These are phyloP conservation scores for Aspergillus sparsus DNA, from an alignment of 495 filamentous ascomycete genomes.

Conservation along the genomic window DNA sequence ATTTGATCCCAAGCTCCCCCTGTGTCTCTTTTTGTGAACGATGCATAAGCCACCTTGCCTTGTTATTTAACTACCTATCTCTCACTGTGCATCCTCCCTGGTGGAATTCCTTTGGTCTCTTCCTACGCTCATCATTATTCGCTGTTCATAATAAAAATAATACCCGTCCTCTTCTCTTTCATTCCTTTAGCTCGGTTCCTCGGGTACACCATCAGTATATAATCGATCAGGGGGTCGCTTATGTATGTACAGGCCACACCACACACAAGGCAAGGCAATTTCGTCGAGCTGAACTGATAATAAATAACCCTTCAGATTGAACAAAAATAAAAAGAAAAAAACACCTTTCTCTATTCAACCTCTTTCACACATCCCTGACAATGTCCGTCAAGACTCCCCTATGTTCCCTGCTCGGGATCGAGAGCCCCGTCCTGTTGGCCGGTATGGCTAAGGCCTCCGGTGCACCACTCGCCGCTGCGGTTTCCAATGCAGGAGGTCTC, in stretches of 20 bases:
- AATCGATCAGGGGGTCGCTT: too few relatives aligned
- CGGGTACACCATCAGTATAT: too few relatives aligned
- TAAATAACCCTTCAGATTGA: background rate
- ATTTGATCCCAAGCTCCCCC: constrained; percentile 13
- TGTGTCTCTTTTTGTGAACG: too few relatives aligned
- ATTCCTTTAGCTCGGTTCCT: too few relatives aligned
- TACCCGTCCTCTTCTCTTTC: too few relatives aligned
- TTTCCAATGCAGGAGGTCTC: constrained; percentile 85
- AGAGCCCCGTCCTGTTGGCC: constrained; percentile 81
- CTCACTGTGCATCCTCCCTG: too few relatives aligned
- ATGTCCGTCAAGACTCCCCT: constrained; percentile 73
- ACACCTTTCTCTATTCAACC: background rate
- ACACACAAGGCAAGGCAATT: background rate
- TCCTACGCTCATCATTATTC: too few relatives aligned
- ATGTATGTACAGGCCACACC: background rate
- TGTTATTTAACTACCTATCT: too few relatives aligned
- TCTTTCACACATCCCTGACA: constrained; percentile 10
- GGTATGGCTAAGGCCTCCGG: constrained; percentile 85
- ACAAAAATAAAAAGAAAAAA: background rate
- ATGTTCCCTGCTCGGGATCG: constrained; percentile 69
- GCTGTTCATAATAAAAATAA: too few relatives aligned
- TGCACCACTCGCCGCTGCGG: constrained; percentile 77
- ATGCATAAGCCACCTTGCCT: too few relatives aligned
- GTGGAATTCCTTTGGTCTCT: too few relatives aligned
- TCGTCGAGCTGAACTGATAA: too few relatives aligned